Percentiles rank a stretch among this genome's conserved stretches.
These are phyloP conservation scores for Kluyveromyces sp. DNA, from an alignment of 1,139 yeast genomes.

Conservation along the genomic window DNA sequence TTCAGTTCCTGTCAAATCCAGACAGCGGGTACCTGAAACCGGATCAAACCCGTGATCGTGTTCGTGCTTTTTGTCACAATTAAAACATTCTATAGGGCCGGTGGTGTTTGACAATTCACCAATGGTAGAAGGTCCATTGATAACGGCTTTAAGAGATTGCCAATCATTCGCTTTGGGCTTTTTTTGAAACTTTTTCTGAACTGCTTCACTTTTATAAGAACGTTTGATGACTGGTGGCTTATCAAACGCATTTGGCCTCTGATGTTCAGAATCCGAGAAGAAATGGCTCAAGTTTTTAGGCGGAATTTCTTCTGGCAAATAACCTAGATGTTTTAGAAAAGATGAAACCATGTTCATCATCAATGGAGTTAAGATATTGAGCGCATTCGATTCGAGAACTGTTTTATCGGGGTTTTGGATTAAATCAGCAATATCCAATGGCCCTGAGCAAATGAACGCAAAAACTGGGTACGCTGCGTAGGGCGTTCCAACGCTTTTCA, in stretches of 20 bases:
- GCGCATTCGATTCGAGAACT: conserved; percentile 27
- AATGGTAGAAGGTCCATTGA: neutral
- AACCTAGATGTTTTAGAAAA: conserved; percentile 31
- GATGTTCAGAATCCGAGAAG: too few relatives aligned
- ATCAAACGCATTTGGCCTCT: too few relatives aligned
- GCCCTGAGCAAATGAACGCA: conserved; percentile 35
- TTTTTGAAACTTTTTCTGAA: too few relatives aligned
- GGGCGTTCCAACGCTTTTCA: conserved; percentile 29
- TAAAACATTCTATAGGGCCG: neutral
- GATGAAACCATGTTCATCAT: conserved; percentile 30
- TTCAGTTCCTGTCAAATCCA: conserved; percentile 2
- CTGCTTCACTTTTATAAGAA: too few relatives aligned
- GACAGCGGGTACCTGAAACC: neutral
- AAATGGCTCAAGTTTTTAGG: too few relatives aligned
- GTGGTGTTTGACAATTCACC: neutral
- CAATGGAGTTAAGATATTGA: conserved; percentile 31
- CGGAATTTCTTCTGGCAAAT: conserved; percentile 9
- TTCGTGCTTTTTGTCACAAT: neutral
- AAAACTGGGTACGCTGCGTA: conserved; percentile 35
- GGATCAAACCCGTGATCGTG: conserved; percentile 3
- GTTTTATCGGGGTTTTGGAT: conserved; percentile 40
- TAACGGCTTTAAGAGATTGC: too few relatives aligned
- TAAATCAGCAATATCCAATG: conserved; percentile 33
- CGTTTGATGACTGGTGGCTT: too few relatives aligned
- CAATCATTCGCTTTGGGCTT: too few relatives aligned